Evolutionary conservation across 1,284 basidiomycete species (phyloP), one percentile per base, ranked within the genome.

Genomic region (Retiboletus flavoniger): DNA sequence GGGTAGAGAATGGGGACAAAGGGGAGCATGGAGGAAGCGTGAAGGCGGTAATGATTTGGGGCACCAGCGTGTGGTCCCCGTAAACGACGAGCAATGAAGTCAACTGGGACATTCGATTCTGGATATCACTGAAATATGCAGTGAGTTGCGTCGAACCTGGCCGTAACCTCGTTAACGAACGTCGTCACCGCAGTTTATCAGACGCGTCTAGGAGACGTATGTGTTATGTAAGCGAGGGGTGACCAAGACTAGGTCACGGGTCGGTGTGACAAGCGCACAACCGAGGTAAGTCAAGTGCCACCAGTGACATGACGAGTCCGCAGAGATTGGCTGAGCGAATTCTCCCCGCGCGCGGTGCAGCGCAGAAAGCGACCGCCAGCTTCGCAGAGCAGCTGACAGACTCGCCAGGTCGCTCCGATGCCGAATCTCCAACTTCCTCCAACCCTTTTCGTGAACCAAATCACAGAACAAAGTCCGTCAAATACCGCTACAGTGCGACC

Each of bases 401-500:
- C 52, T 70, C 67, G 1, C 55, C 64, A n/a, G 55, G 58, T 21
- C 66, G 26, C 24, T 60, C 66, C 24, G 67, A 68, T 10, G 46
- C 17, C 34, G 66, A 61, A 39, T 50, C 60, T 3, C 48, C 54
- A 0, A 21, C 50, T 0, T 32, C 60, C 2, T 54, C 61, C 10
- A 63, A 59, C 52, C 62, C 55, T 10, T 69, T 72, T 43, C 61
- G 57, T 11, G 68, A 63, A 16, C 64, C 67, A 3, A 31, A 56
- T 1, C 57, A 54, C 11, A 59, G 46, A 40, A 51, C 67, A 54
- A 67, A 61, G 54, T 53, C 60, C 36, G 64, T 69, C 57, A 72
- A 72, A 44, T 72, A 65, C 54, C 67, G 67, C 46, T 69, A 69
- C 47, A 66, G 48, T 6, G 70, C 66, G 42, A 66, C 65, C 16